Evolutionary conservation across 2,329 filamentous ascomycete species (phyloP).

Genomic region (Ciborinia camelliae): DNA sequence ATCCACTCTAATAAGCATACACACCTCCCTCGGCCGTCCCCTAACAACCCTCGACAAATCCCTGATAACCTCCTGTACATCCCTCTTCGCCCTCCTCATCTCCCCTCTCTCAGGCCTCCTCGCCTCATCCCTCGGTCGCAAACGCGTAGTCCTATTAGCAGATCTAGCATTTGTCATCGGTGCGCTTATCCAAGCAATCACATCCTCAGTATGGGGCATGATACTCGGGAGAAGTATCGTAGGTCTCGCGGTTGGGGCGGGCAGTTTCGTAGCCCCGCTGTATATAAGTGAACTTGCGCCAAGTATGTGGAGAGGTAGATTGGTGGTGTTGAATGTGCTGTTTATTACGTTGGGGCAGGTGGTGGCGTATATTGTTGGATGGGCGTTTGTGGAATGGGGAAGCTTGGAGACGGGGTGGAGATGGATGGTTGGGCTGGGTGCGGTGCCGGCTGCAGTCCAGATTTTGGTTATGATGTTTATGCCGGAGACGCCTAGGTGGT

Average conservation of each 20-base stretch:
- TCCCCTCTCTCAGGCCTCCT: slow-evolving; percentile 64
- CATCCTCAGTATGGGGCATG: slow-evolving; percentile 59
- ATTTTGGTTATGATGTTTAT: slow-evolving; percentile 64
- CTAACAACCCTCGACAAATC: slow-evolving; percentile 65
- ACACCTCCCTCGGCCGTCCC: slow-evolving; percentile 51
- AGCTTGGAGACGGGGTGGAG: slow-evolving; percentile 65
- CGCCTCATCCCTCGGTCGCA: slow-evolving; percentile 59
- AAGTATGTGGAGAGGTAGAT: slow-evolving; percentile 67
- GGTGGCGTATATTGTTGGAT: slow-evolving; percentile 81
- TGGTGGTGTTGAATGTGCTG: slow-evolving; percentile 78
- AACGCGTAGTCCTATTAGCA: slow-evolving; percentile 59
- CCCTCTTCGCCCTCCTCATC: slow-evolving; percentile 60
- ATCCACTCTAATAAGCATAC: slow-evolving; percentile 63
- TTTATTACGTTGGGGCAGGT: slow-evolving; percentile 89
- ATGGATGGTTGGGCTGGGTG: slow-evolving; percentile 87
- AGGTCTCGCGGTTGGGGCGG: slow-evolving; percentile 69
- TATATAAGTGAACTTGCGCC: slow-evolving; percentile 88
- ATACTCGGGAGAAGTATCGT: slow-evolving; percentile 65
- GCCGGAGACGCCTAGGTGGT: slow-evolving; percentile 87
- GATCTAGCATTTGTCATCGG: slow-evolving; percentile 67
- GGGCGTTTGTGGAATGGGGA: slow-evolving; percentile 61
- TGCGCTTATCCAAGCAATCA: slow-evolving; percentile 61
- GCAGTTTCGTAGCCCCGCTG: slow-evolving; percentile 78
- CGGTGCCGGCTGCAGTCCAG: slow-evolving; percentile 71
- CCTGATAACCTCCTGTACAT: slow-evolving; percentile 66